A percentile compares a stretch with the other conserved stretches of the same genome.
Conservation (phyloP, 2,329 filamentous ascomycete genomes). For the Mycosphaerella sp. region DNA sequence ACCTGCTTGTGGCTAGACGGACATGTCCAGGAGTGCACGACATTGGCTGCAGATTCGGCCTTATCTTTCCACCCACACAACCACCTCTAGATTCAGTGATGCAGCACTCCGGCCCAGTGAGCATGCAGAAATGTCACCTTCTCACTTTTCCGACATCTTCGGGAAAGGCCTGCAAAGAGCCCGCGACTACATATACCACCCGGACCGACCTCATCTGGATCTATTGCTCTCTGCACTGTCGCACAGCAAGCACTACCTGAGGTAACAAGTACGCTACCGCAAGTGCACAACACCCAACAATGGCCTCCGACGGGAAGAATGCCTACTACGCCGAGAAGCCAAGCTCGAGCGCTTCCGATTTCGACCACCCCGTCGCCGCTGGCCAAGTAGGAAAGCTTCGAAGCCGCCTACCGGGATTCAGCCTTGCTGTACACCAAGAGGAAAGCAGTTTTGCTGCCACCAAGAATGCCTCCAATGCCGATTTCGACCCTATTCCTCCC, state of each 20-base stretch:
- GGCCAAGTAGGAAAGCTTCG: slow-evolving; percentile 25
- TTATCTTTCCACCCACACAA: not conserved
- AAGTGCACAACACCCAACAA: not conserved
- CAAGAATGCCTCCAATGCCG: slow-evolving; percentile 34
- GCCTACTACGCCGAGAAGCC: not conserved
- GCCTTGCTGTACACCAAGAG: slow-evolving; percentile 32
- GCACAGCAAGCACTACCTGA: not conserved
- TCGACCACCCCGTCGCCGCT: not conserved
- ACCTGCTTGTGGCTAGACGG: not conserved
- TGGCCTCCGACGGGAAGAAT: not conserved
- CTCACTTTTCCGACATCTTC: not conserved
- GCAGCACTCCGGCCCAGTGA: no score
- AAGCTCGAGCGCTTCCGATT: not conserved
- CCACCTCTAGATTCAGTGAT: not conserved
- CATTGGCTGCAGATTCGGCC: not conserved
- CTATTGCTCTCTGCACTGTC: not conserved
- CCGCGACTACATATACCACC: not conserved
- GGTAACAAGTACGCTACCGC: no score
- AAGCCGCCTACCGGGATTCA: slow-evolving; percentile 28
- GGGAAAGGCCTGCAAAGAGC: not conserved
- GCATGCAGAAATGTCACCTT: not conserved
- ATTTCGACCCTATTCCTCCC: slow-evolving; percentile 36
- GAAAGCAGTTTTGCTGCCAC: slow-evolving; percentile 33
- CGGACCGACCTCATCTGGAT: not conserved
- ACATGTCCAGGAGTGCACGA: not conserved